Base-by-base conservation (phyloP, 2,329 filamentous ascomycete species). In the Sporothrix pseudoabietina region DNA sequence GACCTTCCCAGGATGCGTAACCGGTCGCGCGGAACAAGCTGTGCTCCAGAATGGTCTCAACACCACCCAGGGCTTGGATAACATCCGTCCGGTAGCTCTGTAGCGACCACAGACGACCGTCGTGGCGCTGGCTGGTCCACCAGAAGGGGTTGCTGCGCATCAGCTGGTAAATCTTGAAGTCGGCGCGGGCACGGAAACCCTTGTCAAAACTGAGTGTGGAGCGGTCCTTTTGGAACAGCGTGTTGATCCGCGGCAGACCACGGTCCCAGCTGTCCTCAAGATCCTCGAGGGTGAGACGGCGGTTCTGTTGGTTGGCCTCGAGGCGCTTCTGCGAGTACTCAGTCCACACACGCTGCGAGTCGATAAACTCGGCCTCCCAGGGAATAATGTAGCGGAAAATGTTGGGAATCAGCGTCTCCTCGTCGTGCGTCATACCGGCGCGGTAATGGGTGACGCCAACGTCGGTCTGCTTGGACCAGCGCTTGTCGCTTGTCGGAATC, bases 71-170 rank as follows among this genome's bases (percentile, higher is more conserved):
- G 0, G 95, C 94, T 81, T 98, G 96, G 74, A 99, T 99, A 10
- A 98, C 94, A 84, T 99, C 96, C 7, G 96, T 98, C 75, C 96
- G 87, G 83, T 98, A 75, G 5, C 73, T 93, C 77, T 98, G 98
- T 71, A 99, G 82, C 76, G 98, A 98, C 96, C 96, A 99, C 4
- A 99, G 83, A 80, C 98, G 98, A 80, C 96, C 96, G 78, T 99
- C 96, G 79, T 99, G 97, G 54, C 96, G 88, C 82, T 98, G 95
- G 78, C 93, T 97, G 4, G 96, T 99, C 96, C 96, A 99, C 94
- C 94, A 98, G 86, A 98, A 98, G 0, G 96, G 96, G 80, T 98
- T 98, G 83, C 92, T 97, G 89, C 97, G 98, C 95, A 99, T 98
- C 75, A 98, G 86, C 81, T 98, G 95, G 80, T 98, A 99, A 41